A percentile compares a stretch with the other conserved stretches of the same genome.
Conservation (phyloP, 805 yeast genomes). For the Metschnikowia henanensis region DNA sequence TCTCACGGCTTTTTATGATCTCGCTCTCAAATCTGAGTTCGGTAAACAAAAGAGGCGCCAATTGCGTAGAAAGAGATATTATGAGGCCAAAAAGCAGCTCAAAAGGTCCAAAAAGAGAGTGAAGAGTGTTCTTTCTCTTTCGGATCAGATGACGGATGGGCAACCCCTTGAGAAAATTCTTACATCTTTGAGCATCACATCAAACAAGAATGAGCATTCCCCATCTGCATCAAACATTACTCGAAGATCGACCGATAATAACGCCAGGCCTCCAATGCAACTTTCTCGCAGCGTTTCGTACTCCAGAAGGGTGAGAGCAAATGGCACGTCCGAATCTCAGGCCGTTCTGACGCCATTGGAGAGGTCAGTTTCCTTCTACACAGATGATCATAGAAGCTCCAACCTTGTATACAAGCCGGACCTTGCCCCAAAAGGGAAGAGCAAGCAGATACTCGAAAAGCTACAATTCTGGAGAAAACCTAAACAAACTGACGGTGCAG, state of each 20-base stretch:
- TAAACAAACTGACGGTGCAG: conserved; percentile 13
- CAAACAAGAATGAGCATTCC: conserved; percentile 21
- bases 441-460: conserved; percentile 29
- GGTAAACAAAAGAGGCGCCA: conserved; percentile 33
- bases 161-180: conserved; percentile 42
- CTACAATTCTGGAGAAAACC: conserved; percentile 40
- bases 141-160: conserved; percentile 27
- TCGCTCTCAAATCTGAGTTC: conserved; percentile 56
- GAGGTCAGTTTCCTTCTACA: conserved; percentile 25
- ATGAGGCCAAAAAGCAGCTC: conserved; percentile 33
- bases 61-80: conserved; percentile 31
- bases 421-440: conserved; percentile 19
- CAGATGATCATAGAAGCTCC: conserved; percentile 19
- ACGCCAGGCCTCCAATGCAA: background rate
- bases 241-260: conserved; percentile 7
- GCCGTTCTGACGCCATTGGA: conserved; percentile 11
- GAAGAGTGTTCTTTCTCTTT: conserved; percentile 35
- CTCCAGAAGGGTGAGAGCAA: background rate
- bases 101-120: conserved; percentile 33
- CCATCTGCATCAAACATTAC: conserved; percentile 8
- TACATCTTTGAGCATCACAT: conserved; percentile 35
- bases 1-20: conserved; percentile 72
- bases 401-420: conserved; percentile 1
- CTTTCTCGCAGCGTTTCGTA: conserved; percentile 1
- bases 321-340: background rate